Evolutionary conservation across 495 filamentous ascomycete genomes (phyloP).

Genomic region (Podospora conica): DNA sequence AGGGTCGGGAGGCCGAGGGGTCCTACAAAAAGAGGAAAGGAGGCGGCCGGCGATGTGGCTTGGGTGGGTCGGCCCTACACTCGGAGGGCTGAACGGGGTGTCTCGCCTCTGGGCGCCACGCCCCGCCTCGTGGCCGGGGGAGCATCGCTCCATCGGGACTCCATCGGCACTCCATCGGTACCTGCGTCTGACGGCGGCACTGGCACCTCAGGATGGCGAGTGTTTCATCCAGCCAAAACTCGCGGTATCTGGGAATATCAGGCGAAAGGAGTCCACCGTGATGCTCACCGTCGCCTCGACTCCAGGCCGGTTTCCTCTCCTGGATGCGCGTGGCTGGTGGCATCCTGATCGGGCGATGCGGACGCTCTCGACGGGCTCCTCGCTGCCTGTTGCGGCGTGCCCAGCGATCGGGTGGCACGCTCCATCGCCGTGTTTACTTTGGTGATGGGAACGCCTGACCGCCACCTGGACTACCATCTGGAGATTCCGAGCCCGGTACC

Average conservation of each 20-base stretch:
- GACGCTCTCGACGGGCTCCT: not conserved
- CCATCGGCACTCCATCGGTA: slow-evolving; percentile 7
- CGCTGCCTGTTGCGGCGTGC: not conserved
- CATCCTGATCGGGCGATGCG: not conserved
- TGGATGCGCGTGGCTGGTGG: not conserved
- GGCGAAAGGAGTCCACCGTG: not conserved
- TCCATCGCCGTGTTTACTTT: not conserved
- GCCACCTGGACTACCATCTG: not conserved
- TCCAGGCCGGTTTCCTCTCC: not conserved
- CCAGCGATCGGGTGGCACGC: not conserved
- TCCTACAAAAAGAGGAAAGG: not conserved
- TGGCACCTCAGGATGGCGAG: not conserved
- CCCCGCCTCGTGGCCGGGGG: slow-evolving; percentile 2
- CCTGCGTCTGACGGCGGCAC: slow-evolving; percentile 3
- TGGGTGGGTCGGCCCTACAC: slow-evolving; percentile 3
- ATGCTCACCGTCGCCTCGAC: not conserved
- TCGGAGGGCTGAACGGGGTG: not conserved
- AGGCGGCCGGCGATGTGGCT: not conserved
- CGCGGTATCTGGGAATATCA: slow-evolving; percentile 5
- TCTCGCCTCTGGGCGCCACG: slow-evolving; percentile 3
- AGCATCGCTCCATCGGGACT: not conserved
- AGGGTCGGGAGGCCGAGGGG: not conserved
- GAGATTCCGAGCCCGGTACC: not conserved
- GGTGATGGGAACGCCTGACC: not conserved
- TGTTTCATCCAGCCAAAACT: slow-evolving; percentile 9